Base-by-base conservation (phyloP, 257 asterid genomes). In the Solanum pennellii region DNA sequence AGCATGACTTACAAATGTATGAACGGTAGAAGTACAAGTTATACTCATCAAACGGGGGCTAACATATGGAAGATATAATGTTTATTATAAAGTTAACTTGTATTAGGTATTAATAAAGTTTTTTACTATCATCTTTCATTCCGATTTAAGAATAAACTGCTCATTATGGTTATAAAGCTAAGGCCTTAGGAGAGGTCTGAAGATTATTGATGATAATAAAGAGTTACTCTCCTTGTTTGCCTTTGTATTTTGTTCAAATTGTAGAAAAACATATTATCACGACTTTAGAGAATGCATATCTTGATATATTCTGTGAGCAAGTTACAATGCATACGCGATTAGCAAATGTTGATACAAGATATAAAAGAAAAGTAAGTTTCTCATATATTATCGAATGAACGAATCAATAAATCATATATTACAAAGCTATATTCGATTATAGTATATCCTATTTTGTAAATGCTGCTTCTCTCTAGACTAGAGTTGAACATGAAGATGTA, bases 401-500 rank as follows among this genome's bases (percentile, higher is more conserved):
- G 20, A 74, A 74, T 74, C 82, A 74, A 73, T 47, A 37, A 73
- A 37, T 74, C 25, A 39, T 74, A 39, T 12, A 8, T 74, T 39
- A 74, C 52, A 21, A 11, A 1, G 45, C 83, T 41, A 41, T 39
- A 35, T 1, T 37, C 11, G 21, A 21, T 21, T 39, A 23, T 39
- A 37, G 11, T 75, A 23, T 39, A 6, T 39, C 31, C 56, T 75
- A 41, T 23, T 74, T 12, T 11, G 33, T 39, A 21, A 39, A 75
- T 39, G 12, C 20, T 75, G 13, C 3, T 10, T 82, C 6, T 42
- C 86, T 44, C 87, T 44, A 93, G 33, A 93, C 97, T 69, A 94
- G 33, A 21, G 94, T 92, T n/a, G 94, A 91, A 65, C 94, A 93
- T 2, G 89, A 5, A 2, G 94, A 74, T 0, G 94, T 93, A 8